Conservation (phyloP, 306 rosid genomes). For the Ormosia emarginata region DNA sequence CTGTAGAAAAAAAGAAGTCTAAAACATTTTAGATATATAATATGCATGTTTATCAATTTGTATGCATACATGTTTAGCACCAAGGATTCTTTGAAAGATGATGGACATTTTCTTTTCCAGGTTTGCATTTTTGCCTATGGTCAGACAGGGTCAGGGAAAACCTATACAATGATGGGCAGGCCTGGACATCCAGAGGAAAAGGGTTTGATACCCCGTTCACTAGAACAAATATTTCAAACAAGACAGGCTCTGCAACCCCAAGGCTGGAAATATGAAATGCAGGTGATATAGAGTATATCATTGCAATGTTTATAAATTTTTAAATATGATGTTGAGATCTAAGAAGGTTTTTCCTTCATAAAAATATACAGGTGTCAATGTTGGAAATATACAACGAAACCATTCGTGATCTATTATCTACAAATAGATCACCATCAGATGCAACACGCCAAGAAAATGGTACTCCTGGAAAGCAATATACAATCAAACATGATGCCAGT, state of each 20-base stretch:
- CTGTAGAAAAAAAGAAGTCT: not conserved
- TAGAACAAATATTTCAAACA: slow-evolving; percentile 90
- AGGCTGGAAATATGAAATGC: slow-evolving; percentile 99
- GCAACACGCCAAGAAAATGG: slow-evolving; percentile 57
- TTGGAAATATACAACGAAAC: slow-evolving; percentile 96
- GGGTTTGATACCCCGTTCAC: slow-evolving; percentile 89
- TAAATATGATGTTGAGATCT: slow-evolving; percentile 4
- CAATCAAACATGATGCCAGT: slow-evolving; percentile 81
- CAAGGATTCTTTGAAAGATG: not conserved
- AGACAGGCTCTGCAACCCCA: slow-evolving; percentile 72
- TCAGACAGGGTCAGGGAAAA: slow-evolving; percentile 99
- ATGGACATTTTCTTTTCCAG: slow-evolving; percentile 46
- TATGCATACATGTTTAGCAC: not conserved
- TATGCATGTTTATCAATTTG: not conserved
- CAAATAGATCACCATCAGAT: slow-evolving; percentile 55
- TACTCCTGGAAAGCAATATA: slow-evolving; percentile 71
- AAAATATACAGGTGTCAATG: slow-evolving; percentile 72
- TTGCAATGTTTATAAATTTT: not conserved
- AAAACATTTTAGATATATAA: not conserved
- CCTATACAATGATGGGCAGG: slow-evolving; percentile 97
- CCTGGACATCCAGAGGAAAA: slow-evolving; percentile 75
- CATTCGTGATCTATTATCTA: slow-evolving; percentile 74
- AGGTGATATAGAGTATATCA: slow-evolving; percentile 48
- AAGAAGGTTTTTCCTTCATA: slow-evolving; percentile 6
- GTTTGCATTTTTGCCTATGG: slow-evolving; percentile 98